Evolutionary conservation across 371 early-diverging fungal species (phyloP).

Genomic region (Agmasoma carcini): DNA sequence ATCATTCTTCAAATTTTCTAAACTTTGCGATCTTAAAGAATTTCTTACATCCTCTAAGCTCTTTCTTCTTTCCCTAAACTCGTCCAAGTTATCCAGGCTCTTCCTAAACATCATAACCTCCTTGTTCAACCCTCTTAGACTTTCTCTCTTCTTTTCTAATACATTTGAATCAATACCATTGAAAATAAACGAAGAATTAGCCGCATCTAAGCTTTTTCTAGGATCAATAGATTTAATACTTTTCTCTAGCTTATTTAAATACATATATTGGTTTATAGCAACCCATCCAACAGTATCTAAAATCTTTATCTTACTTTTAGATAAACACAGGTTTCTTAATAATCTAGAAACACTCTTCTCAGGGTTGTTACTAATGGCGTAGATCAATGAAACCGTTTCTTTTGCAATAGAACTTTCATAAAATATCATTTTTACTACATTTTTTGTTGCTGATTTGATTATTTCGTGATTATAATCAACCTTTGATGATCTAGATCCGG

Average conservation of each 20-base stretch:
- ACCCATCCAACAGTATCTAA: conserved; percentile 47
- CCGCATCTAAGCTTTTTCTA: conserved; percentile 9
- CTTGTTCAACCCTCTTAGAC: background rate
- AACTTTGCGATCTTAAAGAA: conserved; percentile 20
- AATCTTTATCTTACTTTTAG: conserved; percentile 24
- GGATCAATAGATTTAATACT: conserved; percentile 28
- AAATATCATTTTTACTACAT: conserved; percentile 39
- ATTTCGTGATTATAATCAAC: background rate
- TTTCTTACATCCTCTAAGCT: conserved; percentile 44
- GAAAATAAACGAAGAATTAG: too few relatives aligned
- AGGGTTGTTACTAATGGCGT: conserved; percentile 20
- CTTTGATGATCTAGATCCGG: background rate
- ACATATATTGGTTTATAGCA: conserved; percentile 38
- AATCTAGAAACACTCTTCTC: conserved; percentile 18
- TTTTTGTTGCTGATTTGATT: conserved; percentile 10
- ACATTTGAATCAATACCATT: too few relatives aligned
- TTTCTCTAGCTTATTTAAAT: conserved; percentile 44
- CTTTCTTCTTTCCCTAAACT: conserved; percentile 48
- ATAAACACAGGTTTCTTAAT: conserved; percentile 7
- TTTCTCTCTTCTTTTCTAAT: background rate
- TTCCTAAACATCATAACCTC: background rate
- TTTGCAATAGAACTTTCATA: conserved; percentile 22
- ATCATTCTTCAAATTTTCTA: background rate
- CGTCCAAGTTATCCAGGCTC: conserved; percentile 2
- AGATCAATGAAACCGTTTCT: conserved; percentile 27